Base-by-base conservation (phyloP, 208 protist species). In the Strigomonas galati region DNA sequence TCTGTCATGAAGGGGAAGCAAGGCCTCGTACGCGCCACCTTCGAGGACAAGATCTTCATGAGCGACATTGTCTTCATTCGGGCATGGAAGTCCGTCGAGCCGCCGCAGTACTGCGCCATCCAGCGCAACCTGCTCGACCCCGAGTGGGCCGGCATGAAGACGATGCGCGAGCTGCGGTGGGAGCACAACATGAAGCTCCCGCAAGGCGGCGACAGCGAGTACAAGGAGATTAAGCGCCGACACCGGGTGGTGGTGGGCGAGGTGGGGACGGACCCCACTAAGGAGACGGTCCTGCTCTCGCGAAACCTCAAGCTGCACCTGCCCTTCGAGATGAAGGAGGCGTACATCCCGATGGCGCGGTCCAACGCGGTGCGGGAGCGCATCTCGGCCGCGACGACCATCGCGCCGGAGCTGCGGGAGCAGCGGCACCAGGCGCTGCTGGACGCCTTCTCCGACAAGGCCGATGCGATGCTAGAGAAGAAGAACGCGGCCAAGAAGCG, bases 1-100 rank as follows among this genome's bases (percentile, higher is more conserved):
- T 95, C 98, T 21, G 92, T 97, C 28, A 53, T 98, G 2, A 94
- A 92, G 62, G 94, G 87, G 14, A 92, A 93, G 65, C 62, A 85
- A 35, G 98, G 98, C 32, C 65, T 92, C 27, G 98, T 99, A 65
- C 92, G 99, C 26, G 98, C 97, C 5, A 99, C 98, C 15, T 99
- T 99, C 71, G 99, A 99, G 89, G 99, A 99, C 78, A 99, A 99
- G 78, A 76, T 99, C n/a, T 84, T 99, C 23, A 88, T 82, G 32
- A 94, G 89, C 55, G 99, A 99, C 79, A 99, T 99, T 69, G 89
- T 99, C 5, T 99, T 99, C 67, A 91, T 99, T 21, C 82, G 98
- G n/a, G 85, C 97, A 17, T 99, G 98, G 98, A 98, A 98, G 40
- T 83, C 89, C 0, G 95, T 99, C 0, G 70, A 96, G 31, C 89